A percentile compares a stretch with the other conserved stretches of the same genome.
phyloP scores from a whole-genome alignment of 2,329 filamentous ascomycete genomes.

The Xylaria hypoxylon region DNA sequence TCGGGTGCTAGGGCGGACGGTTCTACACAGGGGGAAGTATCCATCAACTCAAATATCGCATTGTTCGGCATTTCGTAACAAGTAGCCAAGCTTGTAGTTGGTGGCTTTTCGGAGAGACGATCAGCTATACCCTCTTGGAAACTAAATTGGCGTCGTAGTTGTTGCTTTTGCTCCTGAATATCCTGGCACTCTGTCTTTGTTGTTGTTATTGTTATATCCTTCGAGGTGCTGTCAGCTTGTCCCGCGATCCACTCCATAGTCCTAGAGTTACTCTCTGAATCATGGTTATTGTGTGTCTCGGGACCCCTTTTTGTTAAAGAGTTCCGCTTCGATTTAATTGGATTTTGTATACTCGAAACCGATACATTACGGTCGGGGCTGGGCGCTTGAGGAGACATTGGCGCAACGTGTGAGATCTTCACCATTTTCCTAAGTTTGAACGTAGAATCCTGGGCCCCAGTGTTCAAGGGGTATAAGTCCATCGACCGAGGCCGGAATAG shows the following conservation, averaged over 20 bases:
- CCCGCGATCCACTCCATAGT: constrained; percentile 20
- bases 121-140: constrained; percentile 32
- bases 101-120: constrained; percentile 2
- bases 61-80: constrained; percentile 31
- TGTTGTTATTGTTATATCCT: not conserved
- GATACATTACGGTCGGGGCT: constrained; percentile 1
- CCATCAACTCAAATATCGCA: constrained; percentile 36
- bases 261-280: constrained; percentile 9
- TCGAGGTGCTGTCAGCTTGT: constrained; percentile 17
- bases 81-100: not conserved
- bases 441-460: constrained; percentile 23
- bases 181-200: not conserved
- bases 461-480: constrained; percentile 20
- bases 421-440: constrained; percentile 26
- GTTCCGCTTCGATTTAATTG: constrained; percentile 6
- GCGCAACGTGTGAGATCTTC: constrained; percentile 19
- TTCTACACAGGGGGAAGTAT: constrained; percentile 28
- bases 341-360: constrained; percentile 4
- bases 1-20: not conserved
- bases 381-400: not conserved
- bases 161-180: constrained; percentile 2
- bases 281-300: constrained; percentile 7
- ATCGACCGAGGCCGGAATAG: constrained; percentile 26
- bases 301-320: not conserved
- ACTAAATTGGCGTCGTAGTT: constrained; percentile 31